Base-by-base conservation (phyloP, 768 basidiomycete species). In the Myochromella boudieri region DNA sequence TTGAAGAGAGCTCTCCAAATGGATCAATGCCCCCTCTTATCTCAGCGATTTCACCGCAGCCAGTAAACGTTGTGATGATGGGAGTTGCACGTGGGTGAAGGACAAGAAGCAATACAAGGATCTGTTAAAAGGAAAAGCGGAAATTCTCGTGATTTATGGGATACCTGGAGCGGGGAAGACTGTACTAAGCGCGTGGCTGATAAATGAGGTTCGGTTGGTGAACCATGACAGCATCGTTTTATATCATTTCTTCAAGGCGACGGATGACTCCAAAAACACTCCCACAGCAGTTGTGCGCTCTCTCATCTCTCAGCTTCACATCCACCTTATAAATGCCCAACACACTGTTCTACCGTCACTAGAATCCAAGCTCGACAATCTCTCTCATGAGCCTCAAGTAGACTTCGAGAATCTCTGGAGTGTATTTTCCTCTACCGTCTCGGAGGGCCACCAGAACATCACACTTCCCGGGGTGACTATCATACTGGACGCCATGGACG, bases 21-120 rank as follows among this genome's bases (percentile, higher is more conserved):
- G 44, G 44, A 39, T 51, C 4, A 46, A 42, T 17, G 44, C 49
- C 9, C 33, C 49, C 4, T 40, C 28, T 9, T 51, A 51, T 14
- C 37, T 36, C 11, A 10, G 8, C 4, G 49, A 51, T 24, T 42
- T 51, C 22, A n/a, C 17, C 8, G 33, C 29, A 3, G 49, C 49
- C 10, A 21, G 37, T 22, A 36, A 37, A 9, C 24, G 10, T 5
- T 38, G 20, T 3, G 31, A 51, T 10, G 10, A 22, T 15, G 49
- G 49, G 20, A 51, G 44, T 4, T 51, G 50, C 18, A 45, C 46
- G 33, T 51, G 50, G 50, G 34, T 51, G 6, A 28, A 21, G 22
- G 32, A 15, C 12, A 51, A 39, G 18, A 20, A 17, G 4, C 9
- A 41, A 9, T 51, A 32, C 7, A 28, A 36, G 6, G 10, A 31